Percentiles rank a stretch among this genome's conserved stretches.
Evolutionary conservation across 129 eudicot genomes (phyloP).

Genomic region (Cynara cardunculus): DNA sequence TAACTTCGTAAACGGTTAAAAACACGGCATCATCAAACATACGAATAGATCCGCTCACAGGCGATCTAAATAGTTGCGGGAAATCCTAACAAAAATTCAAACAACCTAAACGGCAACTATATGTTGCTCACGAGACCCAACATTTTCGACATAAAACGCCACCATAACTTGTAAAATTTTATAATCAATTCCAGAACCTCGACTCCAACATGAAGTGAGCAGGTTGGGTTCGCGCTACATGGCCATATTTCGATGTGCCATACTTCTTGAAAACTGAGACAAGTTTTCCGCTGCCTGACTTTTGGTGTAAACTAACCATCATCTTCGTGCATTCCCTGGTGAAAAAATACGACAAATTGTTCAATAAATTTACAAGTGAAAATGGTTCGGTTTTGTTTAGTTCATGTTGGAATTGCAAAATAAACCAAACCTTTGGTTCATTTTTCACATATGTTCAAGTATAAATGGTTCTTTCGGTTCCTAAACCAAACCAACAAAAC

Average conservation of each 20-base stretch:
- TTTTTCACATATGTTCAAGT: too few relatives aligned
- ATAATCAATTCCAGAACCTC: constrained; percentile 25
- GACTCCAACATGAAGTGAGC: constrained; percentile 61
- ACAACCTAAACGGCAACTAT: constrained; percentile 4
- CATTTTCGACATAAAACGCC: not conserved
- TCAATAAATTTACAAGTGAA: not conserved
- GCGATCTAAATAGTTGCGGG: constrained; percentile 13
- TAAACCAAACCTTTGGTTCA: too few relatives aligned
- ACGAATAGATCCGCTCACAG: not conserved
- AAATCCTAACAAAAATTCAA: not conserved
- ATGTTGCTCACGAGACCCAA: constrained; percentile 6
- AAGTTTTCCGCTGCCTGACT: constrained; percentile 63
- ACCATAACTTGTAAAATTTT: not conserved
- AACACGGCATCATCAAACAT: not conserved
- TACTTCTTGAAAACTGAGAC: constrained; percentile 69
- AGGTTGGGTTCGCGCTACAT: constrained; percentile 56
- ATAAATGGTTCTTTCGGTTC: too few relatives aligned
- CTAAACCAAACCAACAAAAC: too few relatives aligned
- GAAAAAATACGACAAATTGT: not conserved
- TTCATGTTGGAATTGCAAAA: not conserved
- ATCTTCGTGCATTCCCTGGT: constrained; percentile 72
- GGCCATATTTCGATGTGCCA: constrained; percentile 65
- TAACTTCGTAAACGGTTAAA: not conserved
- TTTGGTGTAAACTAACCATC: constrained; percentile 68
- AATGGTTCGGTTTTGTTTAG: not conserved